Percentiles rank a stretch among this genome's conserved stretches.
These are phyloP conservation scores for Meyerozyma sp. DNA, from an alignment of 1,139 yeast species.

Conservation along the genomic window DNA sequence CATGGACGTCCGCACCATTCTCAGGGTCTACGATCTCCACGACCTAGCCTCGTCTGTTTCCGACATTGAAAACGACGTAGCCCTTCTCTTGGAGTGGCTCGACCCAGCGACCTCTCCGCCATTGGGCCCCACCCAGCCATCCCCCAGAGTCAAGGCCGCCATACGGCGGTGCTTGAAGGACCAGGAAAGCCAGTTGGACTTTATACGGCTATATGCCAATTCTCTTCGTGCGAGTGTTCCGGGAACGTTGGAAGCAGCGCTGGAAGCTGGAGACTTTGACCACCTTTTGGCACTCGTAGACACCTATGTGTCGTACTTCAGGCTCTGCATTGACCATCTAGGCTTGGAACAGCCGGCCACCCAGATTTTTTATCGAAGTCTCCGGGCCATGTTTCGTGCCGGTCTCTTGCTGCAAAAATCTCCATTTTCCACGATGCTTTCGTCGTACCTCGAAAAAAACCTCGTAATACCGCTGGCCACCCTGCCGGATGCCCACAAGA, in stretches of 20 bases:
- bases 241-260: neutral
- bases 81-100: slow-evolving; percentile 35
- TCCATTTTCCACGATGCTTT: slow-evolving; percentile 5
- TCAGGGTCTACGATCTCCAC: slow-evolving; percentile 7
- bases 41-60: slow-evolving; percentile 17
- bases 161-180: slow-evolving; percentile 35
- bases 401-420: neutral
- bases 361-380: slow-evolving; percentile 20
- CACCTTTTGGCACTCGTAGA: slow-evolving; percentile 10
- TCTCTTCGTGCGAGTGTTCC: slow-evolving; percentile 10
- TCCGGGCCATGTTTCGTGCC: slow-evolving; percentile 21
- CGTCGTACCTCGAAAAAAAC: slow-evolving; percentile 6
- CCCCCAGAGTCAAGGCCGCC: slow-evolving; percentile 33
- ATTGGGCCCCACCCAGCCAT: slow-evolving; percentile 19
- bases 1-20: neutral
- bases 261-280: slow-evolving; percentile 5
- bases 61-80: slow-evolving; percentile 40
- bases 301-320: slow-evolving; percentile 11
- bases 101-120: slow-evolving; percentile 15
- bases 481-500: neutral
- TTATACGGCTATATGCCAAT: slow-evolving; percentile 31
- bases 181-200: slow-evolving; percentile 27
- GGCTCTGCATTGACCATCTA: slow-evolving; percentile 14
- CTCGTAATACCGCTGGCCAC: slow-evolving; percentile 3
- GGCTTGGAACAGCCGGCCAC: slow-evolving; percentile 15